Evolutionary conservation across 495 filamentous ascomycete genomes (phyloP).

Genomic region (Xylaria telfairii): DNA sequence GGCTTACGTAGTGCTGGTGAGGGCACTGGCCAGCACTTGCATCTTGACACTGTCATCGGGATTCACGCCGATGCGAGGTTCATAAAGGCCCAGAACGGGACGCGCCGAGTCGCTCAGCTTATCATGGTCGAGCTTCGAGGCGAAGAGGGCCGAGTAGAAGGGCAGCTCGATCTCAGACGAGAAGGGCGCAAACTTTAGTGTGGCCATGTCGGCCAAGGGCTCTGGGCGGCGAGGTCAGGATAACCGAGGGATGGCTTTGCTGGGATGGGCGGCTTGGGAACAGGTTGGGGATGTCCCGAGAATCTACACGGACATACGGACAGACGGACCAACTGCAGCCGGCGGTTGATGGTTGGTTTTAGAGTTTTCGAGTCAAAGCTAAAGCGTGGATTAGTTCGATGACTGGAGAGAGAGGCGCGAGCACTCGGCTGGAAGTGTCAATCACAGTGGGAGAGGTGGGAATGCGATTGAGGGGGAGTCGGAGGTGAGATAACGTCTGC

Average conservation of each 20-base stretch:
- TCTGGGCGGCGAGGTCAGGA: not conserved
- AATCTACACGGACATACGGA: not conserved
- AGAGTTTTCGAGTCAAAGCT: not conserved
- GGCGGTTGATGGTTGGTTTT: too few species aligned
- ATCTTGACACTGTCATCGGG: constrained; percentile 78
- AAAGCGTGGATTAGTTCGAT: not conserved
- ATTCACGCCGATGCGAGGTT: constrained; percentile 71
- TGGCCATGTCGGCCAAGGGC: constrained; percentile 36
- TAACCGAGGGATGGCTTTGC: not conserved
- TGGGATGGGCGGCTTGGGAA: not conserved
- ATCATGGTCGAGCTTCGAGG: constrained; percentile 93
- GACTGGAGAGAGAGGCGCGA: not conserved
- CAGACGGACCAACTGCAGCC: not conserved
- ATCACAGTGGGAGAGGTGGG: not conserved
- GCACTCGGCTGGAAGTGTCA: not conserved
- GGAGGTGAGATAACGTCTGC: constrained; percentile 15
- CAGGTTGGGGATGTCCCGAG: not conserved
- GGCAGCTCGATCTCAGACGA: constrained; percentile 91
- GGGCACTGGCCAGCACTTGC: constrained; percentile 85
- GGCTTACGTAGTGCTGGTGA: constrained; percentile 81
- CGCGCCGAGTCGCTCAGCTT: constrained; percentile 93
- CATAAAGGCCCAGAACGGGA: constrained; percentile 85
- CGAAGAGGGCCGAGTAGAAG: constrained; percentile 88
- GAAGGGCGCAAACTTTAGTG: constrained; percentile 77
- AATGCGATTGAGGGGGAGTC: not conserved